Base-by-base conservation (phyloP, 2,329 filamentous ascomycete genomes). In the Penicillium sumatraense region DNA sequence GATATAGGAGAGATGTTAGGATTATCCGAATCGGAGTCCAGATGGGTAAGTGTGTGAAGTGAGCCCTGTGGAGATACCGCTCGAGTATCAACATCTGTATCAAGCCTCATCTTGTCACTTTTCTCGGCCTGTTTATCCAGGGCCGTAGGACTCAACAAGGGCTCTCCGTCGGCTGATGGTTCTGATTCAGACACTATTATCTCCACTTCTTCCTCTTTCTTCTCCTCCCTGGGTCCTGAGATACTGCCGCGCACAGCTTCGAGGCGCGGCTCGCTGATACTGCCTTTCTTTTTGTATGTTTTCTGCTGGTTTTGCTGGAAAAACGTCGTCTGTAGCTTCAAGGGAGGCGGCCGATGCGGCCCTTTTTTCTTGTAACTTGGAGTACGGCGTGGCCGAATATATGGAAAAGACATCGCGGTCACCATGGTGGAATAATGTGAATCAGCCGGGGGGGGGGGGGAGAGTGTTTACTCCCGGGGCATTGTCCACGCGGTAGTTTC, bases 1-100 rank as follows among this genome's bases (percentile, higher is more conserved):
- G 63, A 67, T 16, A 69, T 46, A 13, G 70, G 64, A 10, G 69
- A 72, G 38, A 72, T 64, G 7, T 63, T 54, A n/a, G 54, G 49
- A 52, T 68, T 52, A 3, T 61, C 57, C 8, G 57, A 65, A 23
- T 56, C 57, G 8, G 33, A 21, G 40, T 51, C 57, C 31, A 66
- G 35, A 42, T 60, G 29, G 35, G 58, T 55, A 21, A 60, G 60
- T 7, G 54, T 61, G 13, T 49, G 53, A 8, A 55, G 27, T 3
- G 54, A 51, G 10, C 29, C 51, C 21, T 53, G 56, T 26, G 57
- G 49, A 40, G 62, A 65, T 24, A 49, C 35, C 9, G 46, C 26
- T 20, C 46, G 40, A 47, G n/a, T 31, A 13, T 55, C 54, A 35
- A 38, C 52, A 14, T 21, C 16, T 2, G 38, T 24, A 11, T 14